Conservation (phyloP, 1,284 basidiomycete genomes). For the Papiliotrema terrestris region DNA sequence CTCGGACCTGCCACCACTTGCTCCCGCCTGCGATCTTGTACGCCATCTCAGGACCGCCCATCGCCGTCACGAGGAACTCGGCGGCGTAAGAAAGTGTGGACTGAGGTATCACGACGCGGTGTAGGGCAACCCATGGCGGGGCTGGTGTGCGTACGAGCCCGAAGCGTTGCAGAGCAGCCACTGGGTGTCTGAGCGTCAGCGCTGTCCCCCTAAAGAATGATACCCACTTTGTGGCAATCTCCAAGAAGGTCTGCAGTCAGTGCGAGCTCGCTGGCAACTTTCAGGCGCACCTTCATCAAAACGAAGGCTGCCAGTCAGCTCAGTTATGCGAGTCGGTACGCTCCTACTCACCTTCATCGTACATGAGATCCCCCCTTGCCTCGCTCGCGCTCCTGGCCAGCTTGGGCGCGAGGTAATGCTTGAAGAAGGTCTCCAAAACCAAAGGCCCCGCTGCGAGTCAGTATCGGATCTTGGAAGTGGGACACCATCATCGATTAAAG, state of each 20-base stretch:
- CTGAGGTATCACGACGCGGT: conserved; percentile 64
- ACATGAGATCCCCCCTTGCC: conserved; percentile 71
- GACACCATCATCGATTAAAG: no score
- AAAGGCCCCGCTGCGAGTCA: conserved; percentile 57
- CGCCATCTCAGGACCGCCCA: conserved; percentile 77
- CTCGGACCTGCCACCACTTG: conserved; percentile 95
- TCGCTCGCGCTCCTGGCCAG: conserved; percentile 50
- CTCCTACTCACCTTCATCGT: conserved; percentile 59
- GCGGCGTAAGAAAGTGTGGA: conserved; percentile 74
- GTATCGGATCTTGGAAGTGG: not conserved
- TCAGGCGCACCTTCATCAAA: conserved; percentile 69
- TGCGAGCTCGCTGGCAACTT: not conserved
- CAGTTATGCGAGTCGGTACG: not conserved
- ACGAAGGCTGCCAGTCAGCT: conserved; percentile 57
- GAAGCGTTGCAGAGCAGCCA: conserved; percentile 81
- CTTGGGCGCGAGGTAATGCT: conserved; percentile 69
- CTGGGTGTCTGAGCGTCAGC: conserved; percentile 57
- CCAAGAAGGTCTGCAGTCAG: conserved; percentile 57
- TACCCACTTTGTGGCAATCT: conserved; percentile 54
- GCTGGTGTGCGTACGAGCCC: conserved; percentile 80
- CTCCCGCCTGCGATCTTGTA: conserved; percentile 77
- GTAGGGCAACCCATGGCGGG: conserved; percentile 81
- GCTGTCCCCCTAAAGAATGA: conserved; percentile 1
- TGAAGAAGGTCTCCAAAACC: conserved; percentile 71
- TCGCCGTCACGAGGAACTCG: conserved; percentile 65